Conservation (phyloP, 768 basidiomycete species). For the Termitomyces bulborhizus region DNA sequence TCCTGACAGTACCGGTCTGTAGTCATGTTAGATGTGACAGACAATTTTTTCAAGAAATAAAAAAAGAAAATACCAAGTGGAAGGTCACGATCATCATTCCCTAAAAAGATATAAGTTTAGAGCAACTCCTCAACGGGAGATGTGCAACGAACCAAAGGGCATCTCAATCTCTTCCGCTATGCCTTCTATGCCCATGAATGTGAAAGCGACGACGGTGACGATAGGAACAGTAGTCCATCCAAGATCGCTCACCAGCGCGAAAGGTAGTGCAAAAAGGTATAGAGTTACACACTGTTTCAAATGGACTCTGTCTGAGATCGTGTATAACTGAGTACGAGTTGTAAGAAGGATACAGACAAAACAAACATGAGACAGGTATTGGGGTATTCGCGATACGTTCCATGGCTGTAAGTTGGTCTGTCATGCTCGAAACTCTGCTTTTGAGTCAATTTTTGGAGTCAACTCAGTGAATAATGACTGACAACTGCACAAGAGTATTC, state of each 20-base stretch:
- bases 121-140: background rate
- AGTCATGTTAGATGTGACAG: background rate
- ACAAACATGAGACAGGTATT: constrained; percentile 65
- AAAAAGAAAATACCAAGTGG: constrained; percentile 76
- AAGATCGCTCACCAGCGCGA: constrained; percentile 77
- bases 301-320: constrained; percentile 69
- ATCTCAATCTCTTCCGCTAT: constrained; percentile 94
- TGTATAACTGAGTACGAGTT: background rate
- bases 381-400: constrained; percentile 90
- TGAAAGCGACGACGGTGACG: constrained; percentile 83
- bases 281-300: constrained; percentile 93
- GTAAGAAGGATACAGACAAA: background rate
- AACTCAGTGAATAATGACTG: constrained; percentile 12
- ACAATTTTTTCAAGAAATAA: background rate
- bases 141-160: constrained; percentile 68
- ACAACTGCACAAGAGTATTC: constrained; percentile 73
- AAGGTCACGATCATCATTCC: constrained; percentile 60
- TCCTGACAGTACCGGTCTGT: constrained; percentile 82
- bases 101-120: constrained; percentile 22
- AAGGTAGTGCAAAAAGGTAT: constrained; percentile 87
- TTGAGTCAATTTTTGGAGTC: constrained; percentile 1
- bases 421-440: constrained; percentile 68
- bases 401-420: constrained; percentile 80
- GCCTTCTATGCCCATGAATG: constrained; percentile 91
- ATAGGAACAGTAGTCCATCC: constrained; percentile 84